A percentile compares a stretch with the other conserved stretches of the same genome.
Evolutionary conservation across 495 filamentous ascomycete genomes (phyloP).

Genomic region (Aspergillus heteromorphus): DNA sequence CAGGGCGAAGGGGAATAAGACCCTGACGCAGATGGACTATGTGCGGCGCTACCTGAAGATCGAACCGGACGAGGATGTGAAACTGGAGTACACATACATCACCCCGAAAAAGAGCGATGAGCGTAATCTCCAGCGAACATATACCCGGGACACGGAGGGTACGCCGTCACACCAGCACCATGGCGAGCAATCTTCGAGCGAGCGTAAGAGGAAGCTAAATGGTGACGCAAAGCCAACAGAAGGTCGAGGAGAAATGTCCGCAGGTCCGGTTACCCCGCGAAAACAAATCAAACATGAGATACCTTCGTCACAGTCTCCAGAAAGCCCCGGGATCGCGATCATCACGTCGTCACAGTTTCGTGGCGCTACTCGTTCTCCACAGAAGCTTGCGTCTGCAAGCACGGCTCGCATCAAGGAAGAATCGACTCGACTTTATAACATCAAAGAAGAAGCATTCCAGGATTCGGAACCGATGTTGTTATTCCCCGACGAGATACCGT

Average conservation of each 20-base stretch:
- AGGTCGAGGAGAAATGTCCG: background rate
- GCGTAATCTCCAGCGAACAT: background rate
- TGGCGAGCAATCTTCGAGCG: slow-evolving; percentile 5
- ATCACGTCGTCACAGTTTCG: slow-evolving; percentile 39
- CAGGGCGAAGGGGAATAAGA: slow-evolving; percentile 32
- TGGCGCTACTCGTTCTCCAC: slow-evolving; percentile 25
- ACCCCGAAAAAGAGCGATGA: slow-evolving; percentile 12
- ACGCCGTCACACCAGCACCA: background rate
- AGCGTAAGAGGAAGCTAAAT: slow-evolving; percentile 17
- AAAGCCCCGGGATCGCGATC: slow-evolving; percentile 36
- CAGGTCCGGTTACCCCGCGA: slow-evolving; percentile 27
- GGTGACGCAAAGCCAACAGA: background rate
- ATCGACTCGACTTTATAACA: slow-evolving; percentile 3
- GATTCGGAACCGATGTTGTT: background rate
- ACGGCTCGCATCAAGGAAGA: slow-evolving; percentile 22
- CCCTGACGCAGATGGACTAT: slow-evolving; percentile 45
- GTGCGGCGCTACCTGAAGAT: slow-evolving; percentile 37
- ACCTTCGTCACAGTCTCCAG: slow-evolving; percentile 43
- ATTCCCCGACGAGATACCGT: slow-evolving; percentile 2
- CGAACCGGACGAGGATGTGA: slow-evolving; percentile 34
- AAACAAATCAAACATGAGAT: slow-evolving; percentile 33
- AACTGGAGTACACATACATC: slow-evolving; percentile 31
- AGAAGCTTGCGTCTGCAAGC: slow-evolving; percentile 14
- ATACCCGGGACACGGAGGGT: background rate
- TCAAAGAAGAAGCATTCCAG: slow-evolving; percentile 4